These are phyloP conservation scores for Lactarius evosmus DNA, from an alignment of 768 basidiomycete species.

Conservation along the genomic window DNA sequence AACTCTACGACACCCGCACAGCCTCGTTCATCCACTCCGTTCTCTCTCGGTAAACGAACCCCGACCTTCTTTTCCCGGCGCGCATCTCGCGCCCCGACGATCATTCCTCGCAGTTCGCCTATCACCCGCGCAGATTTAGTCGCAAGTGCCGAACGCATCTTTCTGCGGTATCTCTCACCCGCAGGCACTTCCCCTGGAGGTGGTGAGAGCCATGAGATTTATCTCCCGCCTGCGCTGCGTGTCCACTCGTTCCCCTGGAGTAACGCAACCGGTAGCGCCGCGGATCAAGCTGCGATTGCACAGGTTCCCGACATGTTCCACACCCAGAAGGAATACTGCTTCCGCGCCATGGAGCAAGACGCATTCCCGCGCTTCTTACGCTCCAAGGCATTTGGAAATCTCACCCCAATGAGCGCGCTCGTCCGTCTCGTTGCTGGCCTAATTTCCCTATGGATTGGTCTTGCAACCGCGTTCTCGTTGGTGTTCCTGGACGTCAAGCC, in stretches of 20 bases:
- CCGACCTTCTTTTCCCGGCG: conserved; percentile 75
- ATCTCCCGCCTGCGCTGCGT: conserved; percentile 89
- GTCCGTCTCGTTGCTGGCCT: conserved; percentile 84
- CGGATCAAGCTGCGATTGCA: conserved; percentile 74
- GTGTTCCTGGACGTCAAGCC: conserved; percentile 93
- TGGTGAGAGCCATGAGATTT: conserved; percentile 94
- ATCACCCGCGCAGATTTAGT: conserved; percentile 89
- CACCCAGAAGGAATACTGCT: conserved; percentile 94
- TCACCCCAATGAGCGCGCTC: conserved; percentile 87
- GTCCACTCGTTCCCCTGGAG: conserved; percentile 88
- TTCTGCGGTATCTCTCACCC: conserved; percentile 87
- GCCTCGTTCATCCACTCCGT: conserved; percentile 74
- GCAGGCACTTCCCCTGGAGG: conserved; percentile 71
- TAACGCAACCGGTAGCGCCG: conserved; percentile 65
- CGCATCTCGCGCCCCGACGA: conserved; percentile 85
- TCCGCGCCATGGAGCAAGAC: conserved; percentile 93
- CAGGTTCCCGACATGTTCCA: conserved; percentile 97
- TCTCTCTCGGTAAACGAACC: conserved; percentile 70
- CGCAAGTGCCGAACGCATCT: conserved; percentile 94
- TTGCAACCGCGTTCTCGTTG: conserved; percentile 84
- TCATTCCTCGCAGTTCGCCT: conserved; percentile 88
- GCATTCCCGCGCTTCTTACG: conserved; percentile 92
- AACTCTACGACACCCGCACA: conserved; percentile 29
- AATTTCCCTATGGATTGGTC: conserved; percentile 90
- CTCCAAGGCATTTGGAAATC: conserved; percentile 96